These are phyloP conservation scores for Colletotrichum sp. DNA, from an alignment of 2,329 filamentous ascomycete species.

Conservation along the genomic window DNA sequence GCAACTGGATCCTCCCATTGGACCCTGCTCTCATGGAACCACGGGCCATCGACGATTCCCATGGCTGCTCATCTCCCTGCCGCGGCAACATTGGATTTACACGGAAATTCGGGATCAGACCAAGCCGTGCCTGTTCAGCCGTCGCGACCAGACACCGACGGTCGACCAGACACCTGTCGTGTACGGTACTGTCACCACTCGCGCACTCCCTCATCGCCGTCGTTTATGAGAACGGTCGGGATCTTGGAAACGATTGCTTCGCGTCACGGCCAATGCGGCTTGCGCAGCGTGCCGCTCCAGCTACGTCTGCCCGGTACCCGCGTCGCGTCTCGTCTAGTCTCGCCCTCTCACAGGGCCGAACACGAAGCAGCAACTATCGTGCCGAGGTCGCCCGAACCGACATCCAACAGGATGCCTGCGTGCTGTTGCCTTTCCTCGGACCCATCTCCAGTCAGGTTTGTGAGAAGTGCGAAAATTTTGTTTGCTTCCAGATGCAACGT, in stretches of 20 bases:
- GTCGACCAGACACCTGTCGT: neutral
- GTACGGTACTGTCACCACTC: neutral
- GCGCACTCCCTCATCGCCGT: neutral
- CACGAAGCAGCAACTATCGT: neutral
- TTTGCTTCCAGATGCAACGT: slow-evolving; percentile 9
- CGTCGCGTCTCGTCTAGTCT: neutral
- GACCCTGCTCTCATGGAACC: neutral
- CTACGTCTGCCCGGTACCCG: neutral
- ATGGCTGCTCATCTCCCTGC: neutral
- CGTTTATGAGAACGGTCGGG: neutral
- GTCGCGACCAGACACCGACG: neutral
- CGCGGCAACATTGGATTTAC: neutral
- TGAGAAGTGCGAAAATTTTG: neutral
- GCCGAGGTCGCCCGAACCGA: neutral
- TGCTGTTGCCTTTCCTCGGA: neutral
- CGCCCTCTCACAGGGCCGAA: neutral
- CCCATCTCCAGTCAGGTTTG: neutral
- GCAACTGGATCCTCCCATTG: neutral
- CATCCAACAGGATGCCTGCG: neutral
- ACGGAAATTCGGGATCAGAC: neutral
- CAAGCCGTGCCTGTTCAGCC: neutral
- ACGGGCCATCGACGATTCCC: neutral
- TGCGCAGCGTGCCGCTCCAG: neutral
- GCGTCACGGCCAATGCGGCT: neutral
- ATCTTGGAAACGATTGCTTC: neutral